Conservation (phyloP, 768 basidiomycete species). For the Serendipita vermifera region DNA sequence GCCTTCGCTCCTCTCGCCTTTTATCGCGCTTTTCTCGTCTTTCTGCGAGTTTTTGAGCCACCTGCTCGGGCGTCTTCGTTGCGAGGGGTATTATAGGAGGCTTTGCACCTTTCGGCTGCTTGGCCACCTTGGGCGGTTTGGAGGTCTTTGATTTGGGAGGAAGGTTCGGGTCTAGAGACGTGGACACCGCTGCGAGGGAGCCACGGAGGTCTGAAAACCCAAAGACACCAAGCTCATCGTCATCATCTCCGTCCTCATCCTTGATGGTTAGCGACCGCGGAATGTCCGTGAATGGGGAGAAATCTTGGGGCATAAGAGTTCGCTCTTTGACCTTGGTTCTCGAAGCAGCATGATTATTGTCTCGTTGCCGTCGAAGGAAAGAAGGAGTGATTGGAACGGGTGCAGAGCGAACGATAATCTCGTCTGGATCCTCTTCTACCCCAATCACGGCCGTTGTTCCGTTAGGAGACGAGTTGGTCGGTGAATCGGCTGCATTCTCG, state of each 20-base stretch:
- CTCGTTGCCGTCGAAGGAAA: not conserved
- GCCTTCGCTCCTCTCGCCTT: constrained; percentile 35
- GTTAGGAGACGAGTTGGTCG: not conserved
- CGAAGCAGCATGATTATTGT: not conserved
- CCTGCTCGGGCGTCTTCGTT: constrained; percentile 16
- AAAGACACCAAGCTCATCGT: constrained; percentile 2
- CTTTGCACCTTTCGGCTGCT: not conserved
- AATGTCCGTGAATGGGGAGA: not conserved
- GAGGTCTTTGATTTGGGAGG: not conserved
- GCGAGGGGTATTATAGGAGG: not conserved
- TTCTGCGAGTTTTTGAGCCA: constrained; percentile 24
- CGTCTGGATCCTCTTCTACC: not conserved
- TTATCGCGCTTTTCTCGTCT: constrained; percentile 39
- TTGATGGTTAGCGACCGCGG: too few relatives aligned
- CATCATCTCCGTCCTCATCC: not conserved
- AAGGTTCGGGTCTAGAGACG: not conserved
- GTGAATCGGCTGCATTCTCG: not conserved
- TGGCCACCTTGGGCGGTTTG: constrained; percentile 11
- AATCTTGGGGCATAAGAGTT: not conserved
- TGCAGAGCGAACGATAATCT: constrained; percentile 6
- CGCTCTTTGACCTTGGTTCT: not conserved
- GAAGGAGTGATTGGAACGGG: constrained; percentile 2
- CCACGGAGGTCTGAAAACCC: not conserved
- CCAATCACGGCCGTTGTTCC: not conserved
- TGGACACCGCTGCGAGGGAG: not conserved